Percentiles rank a stretch among this genome's conserved stretches.
Evolutionary conservation across 768 basidiomycete species (phyloP).

Genomic region (Leucosporidium scottii): DNA sequence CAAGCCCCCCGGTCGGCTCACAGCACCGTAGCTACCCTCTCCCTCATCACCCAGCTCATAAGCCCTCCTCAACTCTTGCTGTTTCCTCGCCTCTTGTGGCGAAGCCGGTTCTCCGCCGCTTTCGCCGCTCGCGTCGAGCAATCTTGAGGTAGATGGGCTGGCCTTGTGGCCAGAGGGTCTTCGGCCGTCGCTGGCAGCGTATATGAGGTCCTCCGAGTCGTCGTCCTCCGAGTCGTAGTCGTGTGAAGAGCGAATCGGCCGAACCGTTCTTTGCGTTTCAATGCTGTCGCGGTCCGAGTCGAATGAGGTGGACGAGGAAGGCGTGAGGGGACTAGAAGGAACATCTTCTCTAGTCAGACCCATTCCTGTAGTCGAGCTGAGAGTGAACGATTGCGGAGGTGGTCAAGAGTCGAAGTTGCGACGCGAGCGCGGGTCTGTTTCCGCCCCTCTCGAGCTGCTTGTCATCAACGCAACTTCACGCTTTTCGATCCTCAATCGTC

Average conservation of each 20-base stretch:
- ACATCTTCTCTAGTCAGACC: not conserved
- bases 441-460: not conserved
- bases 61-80: too few species aligned
- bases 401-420: not conserved
- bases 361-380: not conserved
- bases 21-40: too few species aligned
- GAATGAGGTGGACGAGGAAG: not conserved
- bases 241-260: not conserved
- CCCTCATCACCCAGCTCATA: too few species aligned
- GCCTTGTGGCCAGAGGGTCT: not conserved
- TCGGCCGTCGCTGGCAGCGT: not conserved
- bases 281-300: not conserved
- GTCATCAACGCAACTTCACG: not conserved
- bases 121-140: not conserved
- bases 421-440: too few species aligned
- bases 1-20: too few species aligned
- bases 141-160: not conserved
- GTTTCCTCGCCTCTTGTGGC: too few species aligned
- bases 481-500: not conserved
- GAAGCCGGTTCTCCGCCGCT: too few species aligned
- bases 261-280: not conserved
- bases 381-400: not conserved
- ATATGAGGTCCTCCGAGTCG: not conserved
- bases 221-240: not conserved
- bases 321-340: not conserved